Percentiles rank a stretch among this genome's conserved stretches.
These are phyloP conservation scores for Coemansia interrupta DNA, from an alignment of 192 early-diverging fungal species.

Conservation along the genomic window DNA sequence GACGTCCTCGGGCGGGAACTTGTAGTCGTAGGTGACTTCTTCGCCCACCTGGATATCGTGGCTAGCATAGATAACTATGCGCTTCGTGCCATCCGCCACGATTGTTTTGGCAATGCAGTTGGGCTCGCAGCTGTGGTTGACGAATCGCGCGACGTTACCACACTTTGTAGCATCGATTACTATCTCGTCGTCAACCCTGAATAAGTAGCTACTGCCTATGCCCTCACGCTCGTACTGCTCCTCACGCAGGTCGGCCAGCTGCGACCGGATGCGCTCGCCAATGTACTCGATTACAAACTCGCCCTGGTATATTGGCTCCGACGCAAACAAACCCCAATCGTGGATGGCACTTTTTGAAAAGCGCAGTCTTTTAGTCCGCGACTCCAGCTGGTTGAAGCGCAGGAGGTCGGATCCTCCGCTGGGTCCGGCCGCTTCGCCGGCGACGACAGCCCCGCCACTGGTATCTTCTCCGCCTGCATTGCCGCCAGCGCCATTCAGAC, in stretches of 20 bases:
- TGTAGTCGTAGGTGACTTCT: constrained; percentile 99
- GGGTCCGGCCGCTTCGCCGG: neutral
- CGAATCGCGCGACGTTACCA: constrained; percentile 95
- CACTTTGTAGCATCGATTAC: constrained; percentile 97
- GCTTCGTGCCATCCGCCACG: constrained; percentile 85
- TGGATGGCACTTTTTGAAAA: constrained; percentile 95
- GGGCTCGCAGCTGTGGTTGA: constrained; percentile 98
- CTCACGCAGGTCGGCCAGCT: constrained; percentile 93
- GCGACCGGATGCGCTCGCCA: constrained; percentile 91
- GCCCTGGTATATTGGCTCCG: constrained; percentile 84
- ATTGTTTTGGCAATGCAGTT: constrained; percentile 97
- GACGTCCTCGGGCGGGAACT: constrained; percentile 57
- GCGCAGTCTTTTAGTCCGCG: constrained; percentile 81
- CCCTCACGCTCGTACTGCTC: constrained; percentile 89
- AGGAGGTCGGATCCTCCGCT: constrained; percentile 66
- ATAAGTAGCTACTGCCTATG: constrained; percentile 92
- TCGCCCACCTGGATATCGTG: constrained; percentile 89
- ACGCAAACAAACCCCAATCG: constrained; percentile 97
- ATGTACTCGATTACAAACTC: constrained; percentile 99
- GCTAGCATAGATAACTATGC: constrained; percentile 98
- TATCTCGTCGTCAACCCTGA: constrained; percentile 90
- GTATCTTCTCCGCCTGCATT: constrained; percentile 6
- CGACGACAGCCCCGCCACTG: neutral
- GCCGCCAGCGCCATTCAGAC: constrained; percentile 18
- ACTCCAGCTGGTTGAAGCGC: constrained; percentile 91